phyloP scores from a whole-genome alignment of 2,329 filamentous ascomycete genomes.

The Elsinoe australis region DNA sequence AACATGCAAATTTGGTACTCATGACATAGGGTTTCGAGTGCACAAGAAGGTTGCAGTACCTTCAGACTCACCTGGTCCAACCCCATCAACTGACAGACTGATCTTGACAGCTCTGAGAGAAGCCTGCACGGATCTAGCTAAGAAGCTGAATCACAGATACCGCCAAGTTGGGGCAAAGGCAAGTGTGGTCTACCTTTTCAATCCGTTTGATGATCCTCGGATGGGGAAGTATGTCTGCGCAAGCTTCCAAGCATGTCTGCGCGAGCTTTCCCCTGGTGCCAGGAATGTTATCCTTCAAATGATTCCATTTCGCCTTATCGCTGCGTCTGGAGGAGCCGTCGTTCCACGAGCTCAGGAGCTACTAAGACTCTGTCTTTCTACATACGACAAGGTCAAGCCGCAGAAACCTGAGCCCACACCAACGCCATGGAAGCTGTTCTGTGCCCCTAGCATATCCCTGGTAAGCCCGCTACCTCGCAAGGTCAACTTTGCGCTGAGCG shows the following conservation, averaged over 20 bases:
- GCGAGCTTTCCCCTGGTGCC: conserved; percentile 47
- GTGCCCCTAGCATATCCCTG: conserved; percentile 64
- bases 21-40: conserved; percentile 32
- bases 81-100: not conserved
- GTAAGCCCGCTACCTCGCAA: conserved; percentile 61
- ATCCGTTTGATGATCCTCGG: conserved; percentile 55
- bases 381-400: conserved; percentile 4
- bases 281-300: conserved; percentile 69
- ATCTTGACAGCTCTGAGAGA: conserved; percentile 3
- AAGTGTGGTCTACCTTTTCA: conserved; percentile 68
- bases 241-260: conserved; percentile 65
- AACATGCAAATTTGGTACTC: conserved; percentile 61
- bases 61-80: conserved; percentile 1
- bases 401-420: conserved; percentile 21
- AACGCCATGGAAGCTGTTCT: conserved; percentile 40
- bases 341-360: conserved; percentile 38
- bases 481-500: conserved; percentile 66
- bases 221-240: conserved; percentile 61
- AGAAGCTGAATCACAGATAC: conserved; percentile 16
- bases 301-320: conserved; percentile 60
- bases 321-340: conserved; percentile 54
- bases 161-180: conserved; percentile 42
- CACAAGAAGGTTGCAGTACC: not conserved
- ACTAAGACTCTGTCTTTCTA: conserved; percentile 43
- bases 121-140: conserved; percentile 22